A percentile compares a stretch with the other conserved stretches of the same genome.
Evolutionary conservation across 140 eudicot genomes (phyloP).

Genomic region (Oenanthe javanica): DNA sequence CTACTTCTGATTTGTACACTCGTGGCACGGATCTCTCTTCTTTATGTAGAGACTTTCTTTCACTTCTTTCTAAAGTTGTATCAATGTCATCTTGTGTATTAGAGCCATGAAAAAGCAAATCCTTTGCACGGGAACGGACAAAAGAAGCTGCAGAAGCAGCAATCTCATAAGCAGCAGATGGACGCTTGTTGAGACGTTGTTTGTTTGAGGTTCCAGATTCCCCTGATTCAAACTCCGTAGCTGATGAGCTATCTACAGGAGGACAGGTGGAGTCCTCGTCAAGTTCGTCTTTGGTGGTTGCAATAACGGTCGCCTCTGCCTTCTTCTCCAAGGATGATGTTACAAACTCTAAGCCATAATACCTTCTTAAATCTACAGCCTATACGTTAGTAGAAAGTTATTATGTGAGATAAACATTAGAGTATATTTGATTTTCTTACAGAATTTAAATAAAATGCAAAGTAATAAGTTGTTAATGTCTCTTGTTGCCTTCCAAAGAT

Average conservation of each 20-base stretch:
- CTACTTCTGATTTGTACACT: slow-evolving; percentile 62
- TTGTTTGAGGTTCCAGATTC: slow-evolving; percentile 7
- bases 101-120: slow-evolving; percentile 20
- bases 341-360: slow-evolving; percentile 53
- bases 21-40: slow-evolving; percentile 20
- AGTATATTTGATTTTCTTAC: background rate
- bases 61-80: slow-evolving; percentile 4
- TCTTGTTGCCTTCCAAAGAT: background rate
- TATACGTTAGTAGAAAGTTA: slow-evolving; percentile 18
- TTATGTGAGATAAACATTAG: background rate
- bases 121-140: slow-evolving; percentile 53
- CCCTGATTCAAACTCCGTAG: slow-evolving; percentile 13
- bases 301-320: slow-evolving; percentile 34
- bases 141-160: slow-evolving; percentile 91
- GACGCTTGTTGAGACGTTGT: slow-evolving; percentile 12
- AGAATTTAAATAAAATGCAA: background rate
- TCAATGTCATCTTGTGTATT: slow-evolving; percentile 19
- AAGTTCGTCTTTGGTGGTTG: slow-evolving; percentile 19
- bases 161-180: slow-evolving; percentile 66
- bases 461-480: background rate
- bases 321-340: slow-evolving; percentile 82
- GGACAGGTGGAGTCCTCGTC: slow-evolving; percentile 27
- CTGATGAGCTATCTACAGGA: slow-evolving; percentile 14
- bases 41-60: slow-evolving; percentile 12
- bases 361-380: slow-evolving; percentile 60